Conservation (phyloP, 768 basidiomycete species). For the Hypholoma fasciculare region DNA sequence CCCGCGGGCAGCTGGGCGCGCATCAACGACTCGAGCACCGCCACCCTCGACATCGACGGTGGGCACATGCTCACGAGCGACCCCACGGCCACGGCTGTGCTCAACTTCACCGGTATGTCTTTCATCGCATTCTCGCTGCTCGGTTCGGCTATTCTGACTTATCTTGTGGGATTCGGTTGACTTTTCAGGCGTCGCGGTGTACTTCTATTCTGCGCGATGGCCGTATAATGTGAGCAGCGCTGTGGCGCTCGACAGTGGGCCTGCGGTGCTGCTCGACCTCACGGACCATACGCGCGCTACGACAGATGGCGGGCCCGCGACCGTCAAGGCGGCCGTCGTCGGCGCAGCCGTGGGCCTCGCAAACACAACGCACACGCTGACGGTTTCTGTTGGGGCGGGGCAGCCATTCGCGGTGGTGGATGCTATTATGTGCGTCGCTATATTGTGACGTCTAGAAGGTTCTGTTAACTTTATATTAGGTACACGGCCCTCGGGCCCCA, state of each 20-base stretch:
- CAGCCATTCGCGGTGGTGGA: conserved; percentile 6
- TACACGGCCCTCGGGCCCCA: background rate
- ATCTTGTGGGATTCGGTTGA: background rate
- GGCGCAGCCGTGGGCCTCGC: background rate
- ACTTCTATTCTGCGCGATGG: conserved; percentile 38
- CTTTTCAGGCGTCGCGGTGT: conserved; percentile 34
- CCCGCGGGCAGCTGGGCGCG: conserved; percentile 17
- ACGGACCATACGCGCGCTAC: conserved; percentile 1
- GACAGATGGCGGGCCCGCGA: conserved; percentile 1
- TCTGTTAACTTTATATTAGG: background rate
- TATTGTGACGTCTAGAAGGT: background rate
- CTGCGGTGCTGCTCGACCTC: conserved; percentile 2
- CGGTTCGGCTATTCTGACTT: background rate
- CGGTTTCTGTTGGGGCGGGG: conserved; percentile 4
- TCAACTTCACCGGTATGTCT: conserved; percentile 32
- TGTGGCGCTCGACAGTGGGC: conserved; percentile 26
- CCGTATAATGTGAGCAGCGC: conserved; percentile 34
- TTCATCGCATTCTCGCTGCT: background rate
- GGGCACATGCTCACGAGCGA: conserved; percentile 11
- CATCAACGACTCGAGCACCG: conserved; percentile 14
- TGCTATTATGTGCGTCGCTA: conserved; percentile 1
- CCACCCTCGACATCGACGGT: conserved; percentile 23
- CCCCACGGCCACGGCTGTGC: conserved; percentile 25
- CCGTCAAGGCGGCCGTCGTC: conserved; percentile 1
- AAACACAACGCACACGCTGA: conserved; percentile 1